Evolutionary conservation across 257 asterid species (phyloP), one percentile per base, ranked within the genome.

Genomic region (Sherardia arvensis): DNA sequence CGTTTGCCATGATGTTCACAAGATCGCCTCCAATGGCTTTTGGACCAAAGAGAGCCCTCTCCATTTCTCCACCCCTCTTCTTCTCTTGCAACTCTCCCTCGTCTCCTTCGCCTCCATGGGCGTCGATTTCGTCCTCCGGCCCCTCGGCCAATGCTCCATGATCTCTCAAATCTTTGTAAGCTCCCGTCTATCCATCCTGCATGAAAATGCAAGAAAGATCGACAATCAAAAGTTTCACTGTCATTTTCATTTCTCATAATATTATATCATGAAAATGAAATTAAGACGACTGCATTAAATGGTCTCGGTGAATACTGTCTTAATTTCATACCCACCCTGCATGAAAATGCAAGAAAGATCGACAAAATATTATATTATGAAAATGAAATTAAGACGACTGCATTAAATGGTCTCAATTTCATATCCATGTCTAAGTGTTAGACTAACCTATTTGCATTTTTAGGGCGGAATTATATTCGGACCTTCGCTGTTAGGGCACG

Each of bases 381-480:
- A 40, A 40, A 40, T 40, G n/a, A 11, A 40, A 40, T 12, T 40
- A n/a, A 40, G 6, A 40, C 5, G 3, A 0, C n/a, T 40, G 4
- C 0, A 1, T 11, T 0, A 40, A 40, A n/a, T n/a, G n/a, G 15
- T 36, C 11, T 36, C 17, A 36, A 34, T 34, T 34, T 34, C 40
- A 34, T 34, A 7, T 34, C 14, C 2, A 34, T 34, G 10, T 34
- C 10, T 34, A n/a, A n/a, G n/a, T n/a, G n/a, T n/a, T n/a, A n/a
- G n/a, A n/a, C n/a, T n/a, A n/a, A n/a, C n/a, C n/a, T n/a, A n/a
- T n/a, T n/a, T n/a, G n/a, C 8, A 33, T 33, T 33, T 33, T 33
- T 20, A 89, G 97, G 87, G 91, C 11, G 97, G 96, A 0, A 65
- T 90, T 38, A 4, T 87, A 2, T 79, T 77, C 36, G 97, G 97